Evolutionary conservation across 2,329 filamentous ascomycete genomes (phyloP), one percentile per base, ranked within the genome.

Genomic region (Colletotrichum sp.): DNA sequence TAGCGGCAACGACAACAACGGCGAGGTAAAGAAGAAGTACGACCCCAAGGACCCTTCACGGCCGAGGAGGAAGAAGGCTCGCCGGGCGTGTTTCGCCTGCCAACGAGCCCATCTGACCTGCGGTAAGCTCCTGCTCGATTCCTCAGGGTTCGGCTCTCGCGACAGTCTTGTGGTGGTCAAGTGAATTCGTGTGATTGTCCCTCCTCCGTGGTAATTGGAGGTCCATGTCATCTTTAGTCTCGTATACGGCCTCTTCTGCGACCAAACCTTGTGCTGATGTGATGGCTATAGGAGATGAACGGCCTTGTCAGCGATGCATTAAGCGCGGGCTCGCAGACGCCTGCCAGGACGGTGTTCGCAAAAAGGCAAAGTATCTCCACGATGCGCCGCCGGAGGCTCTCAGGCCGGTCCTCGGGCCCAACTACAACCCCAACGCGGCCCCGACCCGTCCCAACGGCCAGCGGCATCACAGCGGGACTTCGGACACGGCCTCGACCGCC

Each of bases 331-430:
- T 98, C 27, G 94, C 96, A 81, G 96, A 98, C 83, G 92, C 92
- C 76, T 99, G 97, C 82, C 96, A 98, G 84, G 97, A 99, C 83
- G 97, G 97, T 70, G 96, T 98, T 67, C 94, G 97, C 78, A 99
- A 99, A 86, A 99, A 98, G 89, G 97, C 97, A 68, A 99, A 99
- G 85, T 99, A 99, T 84, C 94, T 99, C 72, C 96, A 98, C 82
- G 97, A 98, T 89, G 96, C 96, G 30, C 96, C 96, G 43, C 92
- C 95, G 68, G 96, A 97, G 83, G 96, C 96, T 61, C 89, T 98
- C 77, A 91, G 96, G 82, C 95, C 96, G n/a, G 95, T 97, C 56
- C 90, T 97, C 64, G 93, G 93, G 7, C 92, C 93, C 34, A 92
- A 90, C 77, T 94, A 92, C 80, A 95, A 94, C 81, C 91, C 90